phyloP scores from a whole-genome alignment of 192 early-diverging fungal genomes.

The Funneliformis mosseae region DNA sequence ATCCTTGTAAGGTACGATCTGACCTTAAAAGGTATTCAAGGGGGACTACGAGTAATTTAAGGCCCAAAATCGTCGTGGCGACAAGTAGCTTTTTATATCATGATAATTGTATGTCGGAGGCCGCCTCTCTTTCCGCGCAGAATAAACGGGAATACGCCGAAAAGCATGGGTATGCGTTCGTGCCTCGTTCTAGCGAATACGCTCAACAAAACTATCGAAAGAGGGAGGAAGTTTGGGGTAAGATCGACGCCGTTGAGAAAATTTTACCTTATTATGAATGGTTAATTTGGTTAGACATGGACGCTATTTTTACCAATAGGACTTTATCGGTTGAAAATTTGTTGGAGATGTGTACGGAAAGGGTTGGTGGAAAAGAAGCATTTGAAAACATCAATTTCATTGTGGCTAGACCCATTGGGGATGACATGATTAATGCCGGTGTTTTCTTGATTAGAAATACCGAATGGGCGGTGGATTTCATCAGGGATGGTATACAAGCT shows the following conservation, averaged over 20 bases:
- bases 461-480: constrained; percentile 50
- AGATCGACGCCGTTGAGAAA: constrained; percentile 59
- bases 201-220: constrained; percentile 49
- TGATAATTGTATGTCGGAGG: constrained; percentile 58
- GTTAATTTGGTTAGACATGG: constrained; percentile 70
- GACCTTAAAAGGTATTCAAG: constrained; percentile 32
- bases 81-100: constrained; percentile 59
- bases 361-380: constrained; percentile 26
- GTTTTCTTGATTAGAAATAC: constrained; percentile 62
- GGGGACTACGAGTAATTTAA: constrained; percentile 30
- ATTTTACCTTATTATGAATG: constrained; percentile 61
- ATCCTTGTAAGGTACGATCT: constrained; percentile 38
- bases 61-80: constrained; percentile 48
- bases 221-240: constrained; percentile 61
- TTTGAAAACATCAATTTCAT: constrained; percentile 53
- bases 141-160: constrained; percentile 61
- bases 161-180: constrained; percentile 56
- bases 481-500: constrained; percentile 46
- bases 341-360: constrained; percentile 40
- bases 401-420: constrained; percentile 47
- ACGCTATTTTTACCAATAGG: constrained; percentile 54
- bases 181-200: constrained; percentile 56
- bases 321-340: constrained; percentile 45
- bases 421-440: constrained; percentile 62
- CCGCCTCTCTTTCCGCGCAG: constrained; percentile 44